Evolutionary conservation across 2,329 filamentous ascomycete species (phyloP), one percentile per base, ranked within the genome.

Genomic region (Boeremia exigua): DNA sequence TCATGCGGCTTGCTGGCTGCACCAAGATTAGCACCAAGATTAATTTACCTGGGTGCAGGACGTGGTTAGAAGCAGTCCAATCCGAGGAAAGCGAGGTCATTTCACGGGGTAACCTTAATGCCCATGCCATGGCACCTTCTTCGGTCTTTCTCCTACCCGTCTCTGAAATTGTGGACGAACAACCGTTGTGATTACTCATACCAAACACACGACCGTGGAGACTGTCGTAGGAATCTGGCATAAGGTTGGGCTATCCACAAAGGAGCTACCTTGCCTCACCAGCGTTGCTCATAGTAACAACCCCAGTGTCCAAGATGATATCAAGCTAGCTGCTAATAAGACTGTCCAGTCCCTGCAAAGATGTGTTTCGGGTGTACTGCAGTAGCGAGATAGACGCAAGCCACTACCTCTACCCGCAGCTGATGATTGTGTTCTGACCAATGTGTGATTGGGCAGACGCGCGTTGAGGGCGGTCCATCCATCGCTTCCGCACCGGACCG

Each of bases 371-470:
- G 46, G 25, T 46, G 46, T 37, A 50, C 46, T 46, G 30, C 42
- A 49, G 29, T 37, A 56, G 46, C 32, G 39, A 36, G 10, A 27
- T 19, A 17, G 15, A 37, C 8, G 39, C 46, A 55, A 49, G 51
- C 51, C 51, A 49, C 51, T 19, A 37, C 30, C 10, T 14, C 12
- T 32, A 11, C 12, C 28, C 39, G 34, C 27, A 42, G 40, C 47
- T 47, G 30, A 34, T 5, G 10, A 23, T 11, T 34, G 11, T 19
- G 7, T 28, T 28, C 14, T 12, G 27, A 32, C 30, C 3, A 8
- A 37, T 8, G 32, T 38, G n/a, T 45, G 34, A 50, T 50, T 56
- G 46, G 46, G n/a, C 15, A 40, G 28, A 55, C 40, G 46, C 49
- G 42, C 40, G 42, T 46, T 29, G 19, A 9, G 33, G 25, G 38